These are phyloP conservation scores for Daedaleopsis nitida DNA, from an alignment of 768 basidiomycete species.

Conservation along the genomic window DNA sequence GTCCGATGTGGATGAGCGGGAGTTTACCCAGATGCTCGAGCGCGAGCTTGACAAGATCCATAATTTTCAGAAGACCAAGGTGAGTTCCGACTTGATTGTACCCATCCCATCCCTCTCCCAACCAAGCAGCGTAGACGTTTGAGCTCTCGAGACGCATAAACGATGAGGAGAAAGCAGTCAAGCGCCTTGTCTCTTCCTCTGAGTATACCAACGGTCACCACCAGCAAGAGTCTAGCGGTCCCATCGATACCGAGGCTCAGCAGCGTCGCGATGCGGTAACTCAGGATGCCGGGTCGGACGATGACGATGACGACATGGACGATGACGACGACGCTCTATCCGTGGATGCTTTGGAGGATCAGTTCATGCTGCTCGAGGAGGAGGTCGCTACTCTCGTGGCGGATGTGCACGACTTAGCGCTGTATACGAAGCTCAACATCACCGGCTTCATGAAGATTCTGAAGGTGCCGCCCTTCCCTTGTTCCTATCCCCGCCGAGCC, in stretches of 20 bases:
- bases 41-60: conserved; percentile 92
- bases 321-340: conserved; percentile 56
- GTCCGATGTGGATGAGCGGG: conserved; percentile 77
- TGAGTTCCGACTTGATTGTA: conserved; percentile 27
- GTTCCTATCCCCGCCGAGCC: neutral
- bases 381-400: conserved; percentile 95
- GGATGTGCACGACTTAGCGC: conserved; percentile 85
- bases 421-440: conserved; percentile 96
- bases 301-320: conserved; percentile 42
- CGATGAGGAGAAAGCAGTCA: conserved; percentile 80
- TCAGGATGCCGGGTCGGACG: conserved; percentile 74
- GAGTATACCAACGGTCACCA: conserved; percentile 37
- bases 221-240: conserved; percentile 15
- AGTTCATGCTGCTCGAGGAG: conserved; percentile 87
- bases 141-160: conserved; percentile 83
- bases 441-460: conserved; percentile 99
- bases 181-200: conserved; percentile 64
- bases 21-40: conserved; percentile 79
- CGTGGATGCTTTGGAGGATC: conserved; percentile 78
- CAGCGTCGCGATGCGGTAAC: conserved; percentile 46
- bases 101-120: neutral
- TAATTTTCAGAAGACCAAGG: conserved; percentile 91
- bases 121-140: conserved; percentile 52
- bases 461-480: conserved; percentile 57
- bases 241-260: conserved; percentile 58